These are phyloP conservation scores for Aspergillus ochraceus DNA, from an alignment of 2,329 filamentous ascomycete species.

Conservation along the genomic window DNA sequence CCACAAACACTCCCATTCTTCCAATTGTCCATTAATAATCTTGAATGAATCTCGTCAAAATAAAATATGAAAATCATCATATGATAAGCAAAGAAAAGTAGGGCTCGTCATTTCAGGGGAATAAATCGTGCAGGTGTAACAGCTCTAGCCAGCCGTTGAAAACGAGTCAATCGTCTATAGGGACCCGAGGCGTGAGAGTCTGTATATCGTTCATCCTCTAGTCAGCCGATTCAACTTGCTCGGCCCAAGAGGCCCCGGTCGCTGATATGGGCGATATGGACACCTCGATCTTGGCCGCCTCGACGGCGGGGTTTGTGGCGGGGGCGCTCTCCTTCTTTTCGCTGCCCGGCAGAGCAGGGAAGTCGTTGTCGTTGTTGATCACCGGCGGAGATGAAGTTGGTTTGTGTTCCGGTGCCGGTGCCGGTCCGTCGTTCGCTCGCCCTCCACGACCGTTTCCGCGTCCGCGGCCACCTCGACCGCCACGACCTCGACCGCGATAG, in stretches of 20 bases:
- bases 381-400: constrained; percentile 19
- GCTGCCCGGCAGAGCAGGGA: constrained; percentile 35
- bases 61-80: not conserved
- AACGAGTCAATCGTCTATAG: not conserved
- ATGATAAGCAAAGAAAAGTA: not conserved
- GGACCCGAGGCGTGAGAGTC: not conserved
- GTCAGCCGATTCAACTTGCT: constrained; percentile 22
- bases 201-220: constrained; percentile 14
- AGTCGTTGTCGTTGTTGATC: constrained; percentile 34
- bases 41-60: not conserved
- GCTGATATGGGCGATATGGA: constrained; percentile 28
- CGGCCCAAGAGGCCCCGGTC: constrained; percentile 32
- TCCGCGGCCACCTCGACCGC: constrained; percentile 30
- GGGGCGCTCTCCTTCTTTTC: constrained; percentile 20
- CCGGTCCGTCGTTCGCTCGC: constrained; percentile 25
- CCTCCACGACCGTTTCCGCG: constrained; percentile 25
- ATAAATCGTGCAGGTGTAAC: constrained; percentile 1
- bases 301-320: constrained; percentile 6
- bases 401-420: constrained; percentile 16
- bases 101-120: constrained; percentile 4
- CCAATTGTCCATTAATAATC: not conserved
- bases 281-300: constrained; percentile 25
- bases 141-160: not conserved
- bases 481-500: constrained; percentile 32
- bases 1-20: not conserved